These are phyloP conservation scores for Suhomyces panamericanus DNA, from an alignment of 1,139 yeast species.

Conservation along the genomic window DNA sequence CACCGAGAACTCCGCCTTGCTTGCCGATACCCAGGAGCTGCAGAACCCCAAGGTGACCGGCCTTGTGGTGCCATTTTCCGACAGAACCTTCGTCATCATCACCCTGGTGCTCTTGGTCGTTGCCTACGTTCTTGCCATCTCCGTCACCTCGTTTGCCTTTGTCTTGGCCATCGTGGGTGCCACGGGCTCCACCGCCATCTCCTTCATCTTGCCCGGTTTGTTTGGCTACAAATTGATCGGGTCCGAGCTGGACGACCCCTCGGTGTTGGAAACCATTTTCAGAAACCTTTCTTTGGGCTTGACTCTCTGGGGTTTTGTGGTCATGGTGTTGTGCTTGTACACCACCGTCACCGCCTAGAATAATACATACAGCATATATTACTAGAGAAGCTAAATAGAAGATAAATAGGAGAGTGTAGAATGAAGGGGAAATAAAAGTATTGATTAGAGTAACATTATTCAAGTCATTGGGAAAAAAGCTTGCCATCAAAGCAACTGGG, in stretches of 20 bases:
- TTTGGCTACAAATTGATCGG: slow-evolving; percentile 55
- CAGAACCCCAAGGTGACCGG: slow-evolving; percentile 17
- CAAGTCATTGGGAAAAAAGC: no score
- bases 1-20: slow-evolving; percentile 11
- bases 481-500: no score
- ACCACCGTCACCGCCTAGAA: slow-evolving; percentile 25
- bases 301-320: slow-evolving; percentile 44
- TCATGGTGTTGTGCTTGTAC: slow-evolving; percentile 44
- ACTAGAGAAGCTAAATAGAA: no score
- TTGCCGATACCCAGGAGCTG: slow-evolving; percentile 13
- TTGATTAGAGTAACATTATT: no score
- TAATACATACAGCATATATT: no score
- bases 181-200: slow-evolving; percentile 60
- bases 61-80: slow-evolving; percentile 52
- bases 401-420: no score
- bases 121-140: slow-evolving; percentile 47
- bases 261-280: slow-evolving; percentile 25
- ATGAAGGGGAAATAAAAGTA: no score
- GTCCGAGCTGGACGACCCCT: slow-evolving; percentile 23
- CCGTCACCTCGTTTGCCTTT: slow-evolving; percentile 53
- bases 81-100: slow-evolving; percentile 45
- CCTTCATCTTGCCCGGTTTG: slow-evolving; percentile 59
- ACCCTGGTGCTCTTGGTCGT: slow-evolving; percentile 45
- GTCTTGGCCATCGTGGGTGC: slow-evolving; percentile 61
- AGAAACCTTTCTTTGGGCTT: slow-evolving; percentile 33